These are phyloP conservation scores for Penicillium verrucosum DNA, from an alignment of 2,329 filamentous ascomycete genomes.

Conservation along the genomic window DNA sequence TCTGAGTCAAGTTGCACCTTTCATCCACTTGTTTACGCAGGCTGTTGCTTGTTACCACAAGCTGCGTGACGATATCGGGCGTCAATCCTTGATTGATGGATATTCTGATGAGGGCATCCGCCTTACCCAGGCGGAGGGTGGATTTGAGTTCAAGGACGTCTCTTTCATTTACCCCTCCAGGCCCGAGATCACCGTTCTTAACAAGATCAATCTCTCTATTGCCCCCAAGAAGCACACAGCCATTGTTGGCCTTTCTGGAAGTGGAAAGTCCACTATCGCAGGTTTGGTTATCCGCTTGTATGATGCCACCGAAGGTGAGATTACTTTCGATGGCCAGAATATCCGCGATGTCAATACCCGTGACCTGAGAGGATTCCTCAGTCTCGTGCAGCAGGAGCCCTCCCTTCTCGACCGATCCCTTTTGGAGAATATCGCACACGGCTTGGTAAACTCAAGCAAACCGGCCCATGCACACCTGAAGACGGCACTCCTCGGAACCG, in stretches of 20 bases:
- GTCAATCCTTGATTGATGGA: constrained; percentile 47
- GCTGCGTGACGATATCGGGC: constrained; percentile 57
- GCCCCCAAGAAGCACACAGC: constrained; percentile 51
- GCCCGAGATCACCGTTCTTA: constrained; percentile 29
- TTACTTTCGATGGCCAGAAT: constrained; percentile 62
- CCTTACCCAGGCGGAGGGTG: constrained; percentile 25
- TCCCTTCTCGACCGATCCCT: constrained; percentile 23
- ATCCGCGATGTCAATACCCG: constrained; percentile 56
- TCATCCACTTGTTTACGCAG: constrained; percentile 48
- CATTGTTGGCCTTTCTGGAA: constrained; percentile 54
- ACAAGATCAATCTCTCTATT: constrained; percentile 24
- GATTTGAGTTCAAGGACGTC: constrained; percentile 37
- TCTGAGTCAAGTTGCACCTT: constrained; percentile 40
- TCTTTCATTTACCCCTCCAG: constrained; percentile 35
- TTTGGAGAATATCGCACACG: constrained; percentile 39
- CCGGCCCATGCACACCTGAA: constrained; percentile 23
- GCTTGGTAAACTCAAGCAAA: constrained; percentile 39
- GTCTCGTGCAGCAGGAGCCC: constrained; percentile 25
- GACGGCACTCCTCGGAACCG: constrained; percentile 46
- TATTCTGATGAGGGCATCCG: constrained; percentile 22
- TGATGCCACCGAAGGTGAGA: constrained; percentile 58
- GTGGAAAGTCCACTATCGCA: constrained; percentile 66
- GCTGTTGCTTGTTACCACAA: constrained; percentile 56
- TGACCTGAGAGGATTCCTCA: constrained; percentile 23
- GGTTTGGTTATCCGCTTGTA: constrained; percentile 62